A percentile compares a stretch with the other conserved stretches of the same genome.
Evolutionary conservation across 177 flowering plant genomes (phyloP).

Genomic region (Vitis hybrid): DNA sequence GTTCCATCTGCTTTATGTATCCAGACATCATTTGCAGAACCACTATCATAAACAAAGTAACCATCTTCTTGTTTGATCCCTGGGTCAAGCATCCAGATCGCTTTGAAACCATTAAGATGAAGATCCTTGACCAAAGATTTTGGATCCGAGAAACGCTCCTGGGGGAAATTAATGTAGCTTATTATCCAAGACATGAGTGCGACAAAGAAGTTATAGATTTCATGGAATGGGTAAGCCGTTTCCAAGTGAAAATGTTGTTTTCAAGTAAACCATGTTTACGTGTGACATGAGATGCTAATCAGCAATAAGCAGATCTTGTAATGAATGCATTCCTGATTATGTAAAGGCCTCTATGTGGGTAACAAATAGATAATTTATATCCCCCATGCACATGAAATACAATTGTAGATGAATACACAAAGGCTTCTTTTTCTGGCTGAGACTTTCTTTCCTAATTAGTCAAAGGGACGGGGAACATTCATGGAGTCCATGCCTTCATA

Average conservation of each 20-base stretch:
- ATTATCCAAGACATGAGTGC: background rate
- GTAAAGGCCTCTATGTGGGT: no score
- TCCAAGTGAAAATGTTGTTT: background rate
- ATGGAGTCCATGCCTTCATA: no score
- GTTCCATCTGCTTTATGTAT: slow-evolving; percentile 66
- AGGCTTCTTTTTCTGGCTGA: no score
- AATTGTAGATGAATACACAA: no score
- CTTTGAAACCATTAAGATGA: slow-evolving; percentile 77
- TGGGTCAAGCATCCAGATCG: slow-evolving; percentile 99
- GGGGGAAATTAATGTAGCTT: slow-evolving; percentile 7
- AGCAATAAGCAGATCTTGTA: no score
- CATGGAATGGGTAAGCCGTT: background rate
- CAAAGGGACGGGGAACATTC: no score
- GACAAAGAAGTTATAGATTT: background rate
- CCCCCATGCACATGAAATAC: no score
- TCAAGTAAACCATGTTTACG: no score
- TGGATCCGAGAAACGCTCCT: slow-evolving; percentile 84
- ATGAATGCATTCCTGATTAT: no score
- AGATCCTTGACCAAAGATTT: slow-evolving; percentile 65
- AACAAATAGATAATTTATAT: no score
- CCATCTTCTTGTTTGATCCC: slow-evolving; percentile 84
- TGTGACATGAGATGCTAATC: no score
- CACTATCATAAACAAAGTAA: slow-evolving; percentile 85
- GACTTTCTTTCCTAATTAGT: no score
- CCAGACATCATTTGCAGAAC: slow-evolving; percentile 72